These are phyloP conservation scores for Calonectria leucothoes DNA, from an alignment of 2,329 filamentous ascomycete species.

Conservation along the genomic window DNA sequence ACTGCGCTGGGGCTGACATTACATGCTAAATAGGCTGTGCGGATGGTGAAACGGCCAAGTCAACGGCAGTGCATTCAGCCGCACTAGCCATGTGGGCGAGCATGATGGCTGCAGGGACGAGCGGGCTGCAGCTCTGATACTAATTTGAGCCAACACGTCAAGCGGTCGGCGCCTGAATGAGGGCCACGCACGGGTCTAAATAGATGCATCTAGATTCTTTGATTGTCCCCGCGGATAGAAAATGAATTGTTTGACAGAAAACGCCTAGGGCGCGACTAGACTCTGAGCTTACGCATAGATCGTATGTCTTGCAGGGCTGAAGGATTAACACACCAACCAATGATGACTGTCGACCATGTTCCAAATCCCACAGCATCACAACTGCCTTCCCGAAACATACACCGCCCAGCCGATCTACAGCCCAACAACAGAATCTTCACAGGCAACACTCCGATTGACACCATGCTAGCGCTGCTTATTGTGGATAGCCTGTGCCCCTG, in stretches of 20 bases:
- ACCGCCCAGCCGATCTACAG: background rate
- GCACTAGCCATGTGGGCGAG: background rate
- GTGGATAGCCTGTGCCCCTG: background rate
- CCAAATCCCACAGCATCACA: background rate
- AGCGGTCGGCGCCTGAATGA: background rate
- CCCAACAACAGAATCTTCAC: background rate
- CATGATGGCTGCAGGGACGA: too few relatives aligned
- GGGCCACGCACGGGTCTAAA: background rate
- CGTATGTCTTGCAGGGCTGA: background rate
- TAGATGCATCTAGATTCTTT: background rate
- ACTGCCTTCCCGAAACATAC: background rate
- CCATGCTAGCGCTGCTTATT: background rate
- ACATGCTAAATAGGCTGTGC: background rate
- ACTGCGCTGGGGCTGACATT: background rate
- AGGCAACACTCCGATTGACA: background rate
- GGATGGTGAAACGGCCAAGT: background rate
- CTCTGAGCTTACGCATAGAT: background rate
- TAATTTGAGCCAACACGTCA: background rate
- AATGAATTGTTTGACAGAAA: background rate
- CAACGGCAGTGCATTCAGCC: background rate
- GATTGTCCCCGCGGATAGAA: background rate
- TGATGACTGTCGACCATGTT: background rate
- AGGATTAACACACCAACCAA: background rate
- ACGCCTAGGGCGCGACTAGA: background rate
- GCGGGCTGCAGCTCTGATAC: background rate